These are phyloP conservation scores for Mycena olivaceomarginata DNA, from an alignment of 768 basidiomycete genomes.

Conservation along the genomic window DNA sequence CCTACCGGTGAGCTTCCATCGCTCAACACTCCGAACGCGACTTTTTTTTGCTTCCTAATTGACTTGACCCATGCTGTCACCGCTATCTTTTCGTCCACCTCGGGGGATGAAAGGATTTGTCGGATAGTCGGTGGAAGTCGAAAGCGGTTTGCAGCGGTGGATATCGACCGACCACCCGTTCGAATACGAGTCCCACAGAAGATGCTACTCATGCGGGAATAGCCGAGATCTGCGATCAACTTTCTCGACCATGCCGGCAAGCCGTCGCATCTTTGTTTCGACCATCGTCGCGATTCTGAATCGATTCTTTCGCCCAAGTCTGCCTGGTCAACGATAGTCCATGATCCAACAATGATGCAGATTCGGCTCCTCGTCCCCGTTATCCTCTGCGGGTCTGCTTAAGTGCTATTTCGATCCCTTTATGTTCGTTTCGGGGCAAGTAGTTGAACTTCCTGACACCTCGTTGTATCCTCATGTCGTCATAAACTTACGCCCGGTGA, in stretches of 20 bases:
- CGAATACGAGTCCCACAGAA: background rate
- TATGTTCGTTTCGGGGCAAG: constrained; percentile 22
- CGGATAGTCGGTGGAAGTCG: constrained; percentile 47
- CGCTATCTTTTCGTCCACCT: constrained; percentile 50
- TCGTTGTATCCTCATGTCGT: constrained; percentile 33
- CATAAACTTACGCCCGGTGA: background rate
- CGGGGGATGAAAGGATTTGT: constrained; percentile 39
- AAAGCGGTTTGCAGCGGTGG: constrained; percentile 39
- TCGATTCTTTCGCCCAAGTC: too few relatives aligned
- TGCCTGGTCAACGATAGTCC: too few relatives aligned
- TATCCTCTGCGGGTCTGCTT: background rate
- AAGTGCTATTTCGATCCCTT: constrained; percentile 30
- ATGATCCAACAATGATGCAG: too few relatives aligned
- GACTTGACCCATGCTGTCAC: constrained; percentile 93
- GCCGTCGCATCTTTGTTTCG: background rate
- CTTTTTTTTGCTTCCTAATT: constrained; percentile 89
- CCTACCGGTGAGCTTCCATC: constrained; percentile 87
- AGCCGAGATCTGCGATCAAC: background rate
- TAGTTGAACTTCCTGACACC: constrained; percentile 25
- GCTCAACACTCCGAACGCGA: constrained; percentile 89
- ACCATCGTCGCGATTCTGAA: background rate
- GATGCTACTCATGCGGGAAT: constrained; percentile 1
- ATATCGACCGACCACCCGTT: constrained; percentile 14
- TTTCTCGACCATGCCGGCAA: too few relatives aligned
- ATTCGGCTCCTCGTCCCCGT: background rate